Base-by-base conservation (phyloP, 1,139 yeast species). In the Taphrina pruni region DNA sequence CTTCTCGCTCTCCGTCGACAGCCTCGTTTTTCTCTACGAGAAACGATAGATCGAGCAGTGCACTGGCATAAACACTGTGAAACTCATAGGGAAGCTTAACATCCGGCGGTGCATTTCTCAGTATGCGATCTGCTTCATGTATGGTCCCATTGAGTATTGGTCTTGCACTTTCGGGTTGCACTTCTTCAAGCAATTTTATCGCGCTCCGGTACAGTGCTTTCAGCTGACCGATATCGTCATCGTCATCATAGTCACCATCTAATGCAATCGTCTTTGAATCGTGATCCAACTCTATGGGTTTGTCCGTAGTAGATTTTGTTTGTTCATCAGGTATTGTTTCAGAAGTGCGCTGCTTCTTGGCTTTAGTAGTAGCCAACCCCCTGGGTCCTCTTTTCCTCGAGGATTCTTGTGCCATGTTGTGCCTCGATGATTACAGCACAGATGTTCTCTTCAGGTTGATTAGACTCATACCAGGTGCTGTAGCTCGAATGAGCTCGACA, bases 51-150 rank as follows among this genome's bases (percentile, higher is more conserved):
- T 88, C 91, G 50, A 88, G 82, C 67, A 93, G 81, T 0, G 96
- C 87, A 65, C 85, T 79, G 0, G 91, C 92, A 76, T 92, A 93
- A 43, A 89, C 85, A 8, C 87, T 80, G 76, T 90, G 90, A 78
- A 91, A 90, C 61, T 81, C 81, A 21, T 86, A 87, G 17, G 88
- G 85, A 26, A 89, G 77, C 61, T 75, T 72, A 26, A 73, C 72
- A 17, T 48, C 43, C 8, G 50, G 6, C 6, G 51, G 35, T 36
- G 78, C 74, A 69, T 79, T 76, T 74, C 97, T 83, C 73, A 91
- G 81, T 54, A 91, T 77, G 60, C 96, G 80, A 75, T 93, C 97
- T 79, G 97, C 89, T 77, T 94, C 98, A 75, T 94, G 97, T 26
- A 94, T 85, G 5, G 94, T 84, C 39, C 97, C 98, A 75, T 92